Evolutionary conservation across 2,329 filamentous ascomycete species (phyloP), one percentile per base, ranked within the genome.

Genomic region (Scopulariopsis brevicaulis): DNA sequence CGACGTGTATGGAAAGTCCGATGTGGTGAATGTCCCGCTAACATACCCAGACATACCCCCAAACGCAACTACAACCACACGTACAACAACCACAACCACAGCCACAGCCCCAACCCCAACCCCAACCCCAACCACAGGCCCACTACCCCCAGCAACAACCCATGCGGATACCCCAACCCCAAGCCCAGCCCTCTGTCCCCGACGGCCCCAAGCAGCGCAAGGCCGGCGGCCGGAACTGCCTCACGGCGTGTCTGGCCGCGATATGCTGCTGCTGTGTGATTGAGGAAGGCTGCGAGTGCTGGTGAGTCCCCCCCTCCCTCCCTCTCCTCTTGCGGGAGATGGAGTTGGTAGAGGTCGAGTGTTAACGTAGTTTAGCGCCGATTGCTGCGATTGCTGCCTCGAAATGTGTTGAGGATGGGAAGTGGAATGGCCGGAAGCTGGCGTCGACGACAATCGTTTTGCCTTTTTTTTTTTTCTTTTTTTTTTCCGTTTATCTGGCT

Each of bases 241-340:
- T 79, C 56, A 70, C 72, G 51, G 74, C 70, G 59, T 79, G 76
- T 69, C 67, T 80, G 53, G 76, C 77, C 10, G 69, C 72, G 18
- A 64, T 80, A 57, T 79, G 76, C 69, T 78, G 74, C 67, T 80
- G 77, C 67, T 79, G 75, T 61, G 72, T 75, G 57, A 69, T 72
- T 51, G 77, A 79, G 58, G 77, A 78, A 62, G 72, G 70, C 34
- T 79, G 77, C 66, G 77, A 80, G 64, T 75, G 73, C 62, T 79
- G 77, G 73, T 73, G 70, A 68, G 70, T 69, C 20, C 46, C n/a
- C 20, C 46, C 4, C 15, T 48, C 43, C 43, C 46, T 12, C 3
- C 12, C 20, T n/a, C 46, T 50, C 12, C 22, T 20, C 46, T 50
- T 50, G 3, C 22, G 24, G n/a, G 22, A n/a, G 22, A 14, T 22